Evolutionary conservation across 805 yeast genomes (phyloP).

Genomic region (Candida quercuum): DNA sequence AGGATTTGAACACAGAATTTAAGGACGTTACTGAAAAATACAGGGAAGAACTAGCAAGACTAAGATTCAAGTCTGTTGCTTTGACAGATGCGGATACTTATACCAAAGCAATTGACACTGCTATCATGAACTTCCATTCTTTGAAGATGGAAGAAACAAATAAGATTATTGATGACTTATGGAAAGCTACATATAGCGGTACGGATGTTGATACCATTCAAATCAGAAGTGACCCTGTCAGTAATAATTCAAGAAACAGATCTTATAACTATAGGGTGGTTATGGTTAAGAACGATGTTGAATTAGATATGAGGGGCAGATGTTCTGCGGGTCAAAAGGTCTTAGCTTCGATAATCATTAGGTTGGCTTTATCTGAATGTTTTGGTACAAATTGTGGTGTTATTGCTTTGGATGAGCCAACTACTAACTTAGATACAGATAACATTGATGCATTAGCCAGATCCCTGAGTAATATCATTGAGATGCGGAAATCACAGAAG

Average conservation of each 20-base stretch:
- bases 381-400: slow-evolving; percentile 94
- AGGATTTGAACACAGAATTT: slow-evolving; percentile 68
- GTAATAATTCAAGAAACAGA: slow-evolving; percentile 37
- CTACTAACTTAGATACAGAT: slow-evolving; percentile 88
- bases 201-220: slow-evolving; percentile 91
- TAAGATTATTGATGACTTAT: slow-evolving; percentile 78
- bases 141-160: slow-evolving; percentile 92
- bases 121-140: slow-evolving; percentile 89
- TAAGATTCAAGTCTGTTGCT: slow-evolving; percentile 71
- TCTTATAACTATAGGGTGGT: slow-evolving; percentile 91
- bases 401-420: slow-evolving; percentile 95
- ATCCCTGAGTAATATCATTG: slow-evolving; percentile 71
- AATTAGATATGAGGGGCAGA: slow-evolving; percentile 95
- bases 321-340: slow-evolving; percentile 99
- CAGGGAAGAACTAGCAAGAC: slow-evolving; percentile 64
- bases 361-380: slow-evolving; percentile 91
- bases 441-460: slow-evolving; percentile 85
- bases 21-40: slow-evolving; percentile 58
- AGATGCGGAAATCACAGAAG: slow-evolving; percentile 65
- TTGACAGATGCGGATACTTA: slow-evolving; percentile 79
- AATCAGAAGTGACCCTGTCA: slow-evolving; percentile 70
- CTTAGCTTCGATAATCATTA: slow-evolving; percentile 82
- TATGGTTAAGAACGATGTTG: slow-evolving; percentile 88
- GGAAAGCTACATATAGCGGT: slow-evolving; percentile 93
- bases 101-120: slow-evolving; percentile 81